Conservation (phyloP, 768 basidiomycete genomes). For the Mycena pura region DNA sequence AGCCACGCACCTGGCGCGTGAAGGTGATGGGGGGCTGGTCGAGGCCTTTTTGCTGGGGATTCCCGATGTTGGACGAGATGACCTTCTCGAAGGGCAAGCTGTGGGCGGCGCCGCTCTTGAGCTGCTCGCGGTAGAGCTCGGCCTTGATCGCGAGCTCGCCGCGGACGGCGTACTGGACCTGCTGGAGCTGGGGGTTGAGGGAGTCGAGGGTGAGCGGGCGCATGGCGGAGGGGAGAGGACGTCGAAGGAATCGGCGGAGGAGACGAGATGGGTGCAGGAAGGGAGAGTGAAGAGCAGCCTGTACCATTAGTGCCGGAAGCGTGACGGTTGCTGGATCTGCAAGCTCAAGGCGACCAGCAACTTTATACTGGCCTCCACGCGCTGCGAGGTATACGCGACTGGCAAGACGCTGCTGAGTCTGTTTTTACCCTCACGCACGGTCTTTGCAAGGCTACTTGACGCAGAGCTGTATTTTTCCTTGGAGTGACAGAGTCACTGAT, state of each 20-base stretch:
- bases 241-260: neutral
- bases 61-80: conserved; percentile 96
- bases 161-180: conserved; percentile 96
- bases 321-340: conserved; percentile 22
- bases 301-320: neutral
- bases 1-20: conserved; percentile 77
- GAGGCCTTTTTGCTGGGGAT: conserved; percentile 95
- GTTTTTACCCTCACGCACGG: too few species aligned
- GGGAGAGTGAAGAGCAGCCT: neutral
- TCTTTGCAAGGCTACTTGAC: too few species aligned
- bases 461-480: too few species aligned
- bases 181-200: conserved; percentile 84
- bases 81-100: conserved; percentile 85
- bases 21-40: conserved; percentile 95
- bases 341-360: neutral
- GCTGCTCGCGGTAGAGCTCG: conserved; percentile 75
- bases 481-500: too few species aligned
- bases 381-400: neutral
- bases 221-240: conserved; percentile 42
- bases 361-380: too few species aligned
- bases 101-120: conserved; percentile 58
- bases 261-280: neutral
- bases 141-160: conserved; percentile 97
- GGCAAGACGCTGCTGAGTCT: neutral
- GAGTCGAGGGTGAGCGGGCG: conserved; percentile 67